Evolutionary conservation across 352 stramenopile species (phyloP).

Genomic region (Aphanomyces astaci): DNA sequence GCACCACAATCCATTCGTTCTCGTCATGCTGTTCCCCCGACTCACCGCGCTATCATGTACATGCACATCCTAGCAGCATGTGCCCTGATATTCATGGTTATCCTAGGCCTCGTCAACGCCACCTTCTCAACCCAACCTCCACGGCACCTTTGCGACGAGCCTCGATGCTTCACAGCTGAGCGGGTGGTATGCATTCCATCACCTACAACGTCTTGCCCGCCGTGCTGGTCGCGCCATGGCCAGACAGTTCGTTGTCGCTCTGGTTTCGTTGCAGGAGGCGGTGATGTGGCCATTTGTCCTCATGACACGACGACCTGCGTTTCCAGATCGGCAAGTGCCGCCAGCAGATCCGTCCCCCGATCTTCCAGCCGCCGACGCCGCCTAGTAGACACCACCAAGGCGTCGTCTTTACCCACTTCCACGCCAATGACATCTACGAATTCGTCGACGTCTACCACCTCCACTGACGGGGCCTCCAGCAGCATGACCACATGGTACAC

Average conservation of each 20-base stretch:
- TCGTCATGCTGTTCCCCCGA: neutral
- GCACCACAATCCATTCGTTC: neutral
- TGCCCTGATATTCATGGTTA: too few relatives aligned
- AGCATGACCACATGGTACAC: constrained; percentile 11
- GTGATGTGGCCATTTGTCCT: neutral
- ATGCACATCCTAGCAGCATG: neutral
- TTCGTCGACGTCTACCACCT: neutral
- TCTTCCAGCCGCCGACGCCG: neutral
- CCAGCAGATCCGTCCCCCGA: too few relatives aligned
- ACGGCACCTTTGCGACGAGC: neutral
- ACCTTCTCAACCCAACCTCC: too few relatives aligned
- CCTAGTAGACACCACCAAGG: neutral
- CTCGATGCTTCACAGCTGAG: neutral
- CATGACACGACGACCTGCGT: neutral
- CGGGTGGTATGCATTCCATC: neutral
- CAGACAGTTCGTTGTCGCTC: neutral
- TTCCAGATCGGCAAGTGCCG: neutral
- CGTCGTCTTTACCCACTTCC: neutral
- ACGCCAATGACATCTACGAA: neutral
- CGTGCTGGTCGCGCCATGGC: neutral
- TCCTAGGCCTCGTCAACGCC: too few relatives aligned
- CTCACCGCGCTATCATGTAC: neutral
- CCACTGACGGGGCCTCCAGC: neutral
- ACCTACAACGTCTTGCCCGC: neutral
- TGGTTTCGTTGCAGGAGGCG: neutral